Conservation (phyloP, 2,329 filamentous ascomycete species). For the Biscogniauxia mediterranea region DNA sequence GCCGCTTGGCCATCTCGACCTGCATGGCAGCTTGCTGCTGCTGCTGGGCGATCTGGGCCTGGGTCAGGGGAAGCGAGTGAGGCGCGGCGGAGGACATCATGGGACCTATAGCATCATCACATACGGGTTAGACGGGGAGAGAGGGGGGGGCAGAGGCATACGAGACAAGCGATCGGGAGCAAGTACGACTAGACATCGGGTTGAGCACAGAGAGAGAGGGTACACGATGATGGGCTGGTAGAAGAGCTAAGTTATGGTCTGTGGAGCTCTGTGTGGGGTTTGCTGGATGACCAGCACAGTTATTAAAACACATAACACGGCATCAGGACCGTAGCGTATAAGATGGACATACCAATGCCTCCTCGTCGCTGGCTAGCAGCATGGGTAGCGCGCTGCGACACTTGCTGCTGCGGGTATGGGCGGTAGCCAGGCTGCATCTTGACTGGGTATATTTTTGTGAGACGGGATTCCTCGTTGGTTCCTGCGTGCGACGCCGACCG, state of each 20-base stretch:
- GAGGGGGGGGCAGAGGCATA: not conserved
- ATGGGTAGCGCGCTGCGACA: constrained; percentile 49
- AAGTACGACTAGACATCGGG: not conserved
- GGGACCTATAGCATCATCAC: constrained; percentile 40
- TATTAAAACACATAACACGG: constrained; percentile 5
- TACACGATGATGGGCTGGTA: constrained; percentile 10
- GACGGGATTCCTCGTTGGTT: constrained; percentile 6
- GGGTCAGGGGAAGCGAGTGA: constrained; percentile 47
- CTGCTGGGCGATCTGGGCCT: constrained; percentile 51
- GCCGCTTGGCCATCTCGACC: constrained; percentile 70
- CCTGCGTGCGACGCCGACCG: constrained; percentile 17
- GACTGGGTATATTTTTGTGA: constrained; percentile 17
- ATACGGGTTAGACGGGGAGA: constrained; percentile 14
- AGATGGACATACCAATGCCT: constrained; percentile 47
- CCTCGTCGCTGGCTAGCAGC: constrained; percentile 48
- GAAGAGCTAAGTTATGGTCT: constrained; percentile 13
- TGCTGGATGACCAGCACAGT: constrained; percentile 12
- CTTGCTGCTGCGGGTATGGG: constrained; percentile 47
- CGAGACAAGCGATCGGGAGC: constrained; percentile 3
- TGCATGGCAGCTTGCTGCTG: constrained; percentile 51
- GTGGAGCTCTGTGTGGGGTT: constrained; percentile 23
- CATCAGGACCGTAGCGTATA: constrained; percentile 6
- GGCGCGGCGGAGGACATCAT: constrained; percentile 57
- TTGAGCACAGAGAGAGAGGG: constrained; percentile 7
- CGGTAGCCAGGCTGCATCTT: constrained; percentile 56